These are phyloP conservation scores for Pythium guiyangense DNA, from an alignment of 352 stramenopile species.

Conservation along the genomic window DNA sequence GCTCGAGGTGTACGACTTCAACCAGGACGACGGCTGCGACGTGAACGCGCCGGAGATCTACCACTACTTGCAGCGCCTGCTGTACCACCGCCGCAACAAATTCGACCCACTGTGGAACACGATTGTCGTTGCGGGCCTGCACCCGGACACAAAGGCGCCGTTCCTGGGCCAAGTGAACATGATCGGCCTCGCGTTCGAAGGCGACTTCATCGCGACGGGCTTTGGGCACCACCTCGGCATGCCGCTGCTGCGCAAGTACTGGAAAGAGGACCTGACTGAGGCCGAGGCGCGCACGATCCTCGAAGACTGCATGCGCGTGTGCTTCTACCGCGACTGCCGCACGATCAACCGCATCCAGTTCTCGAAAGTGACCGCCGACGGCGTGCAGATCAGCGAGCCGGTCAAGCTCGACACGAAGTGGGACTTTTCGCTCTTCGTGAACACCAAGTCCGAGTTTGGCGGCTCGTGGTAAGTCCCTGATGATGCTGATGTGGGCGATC, in stretches of 20 bases:
- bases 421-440: slow-evolving; percentile 86
- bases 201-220: slow-evolving; percentile 96
- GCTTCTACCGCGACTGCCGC: slow-evolving; percentile 98
- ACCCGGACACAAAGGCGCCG: slow-evolving; percentile 86
- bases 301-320: slow-evolving; percentile 96
- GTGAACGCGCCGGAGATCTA: slow-evolving; percentile 93
- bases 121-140: slow-evolving; percentile 93
- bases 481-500: no score
- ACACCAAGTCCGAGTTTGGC: slow-evolving; percentile 86
- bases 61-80: slow-evolving; percentile 96
- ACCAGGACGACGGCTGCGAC: slow-evolving; percentile 94
- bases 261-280: slow-evolving; percentile 91
- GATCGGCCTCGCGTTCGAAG: slow-evolving; percentile 96
- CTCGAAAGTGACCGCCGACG: slow-evolving; percentile 90
- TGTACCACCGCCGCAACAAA: slow-evolving; percentile 99
- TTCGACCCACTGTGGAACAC: slow-evolving; percentile 99
- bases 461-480: slow-evolving; percentile 75
- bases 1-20: slow-evolving; percentile 93
- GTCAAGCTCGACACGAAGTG: slow-evolving; percentile 96
- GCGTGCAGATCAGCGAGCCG: slow-evolving; percentile 90
- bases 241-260: slow-evolving; percentile 95
- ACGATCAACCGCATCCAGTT: slow-evolving; percentile 98
- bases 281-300: slow-evolving; percentile 92
- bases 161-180: slow-evolving; percentile 97
- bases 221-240: slow-evolving; percentile 97